A percentile compares a stretch with the other conserved stretches of the same genome.
These are phyloP conservation scores for Hypomyces rosellus DNA, from an alignment of 2,329 filamentous ascomycete genomes.

Conservation along the genomic window DNA sequence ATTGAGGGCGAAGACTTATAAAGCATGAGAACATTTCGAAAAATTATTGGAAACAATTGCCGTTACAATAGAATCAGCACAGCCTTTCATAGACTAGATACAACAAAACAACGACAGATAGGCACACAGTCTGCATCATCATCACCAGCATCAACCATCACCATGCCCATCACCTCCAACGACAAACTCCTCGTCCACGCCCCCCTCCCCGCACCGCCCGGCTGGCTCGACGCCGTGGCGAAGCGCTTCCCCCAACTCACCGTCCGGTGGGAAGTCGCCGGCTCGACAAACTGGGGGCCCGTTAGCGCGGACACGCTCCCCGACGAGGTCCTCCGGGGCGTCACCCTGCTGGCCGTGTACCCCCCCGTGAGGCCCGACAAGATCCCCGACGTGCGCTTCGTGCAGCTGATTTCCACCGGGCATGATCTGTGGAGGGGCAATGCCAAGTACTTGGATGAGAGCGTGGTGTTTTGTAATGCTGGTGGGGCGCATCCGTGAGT, in stretches of 20 bases:
- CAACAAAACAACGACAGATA: too few species aligned
- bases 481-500: slow-evolving; percentile 39
- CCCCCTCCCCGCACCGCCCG: slow-evolving; percentile 22
- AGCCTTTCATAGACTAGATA: too few species aligned
- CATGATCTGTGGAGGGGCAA: slow-evolving; percentile 35
- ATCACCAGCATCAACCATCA: too few species aligned
- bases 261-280: slow-evolving; percentile 28
- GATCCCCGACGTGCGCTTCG: slow-evolving; percentile 33
- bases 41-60: too few species aligned
- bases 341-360: slow-evolving; percentile 33
- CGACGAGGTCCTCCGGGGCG: slow-evolving; percentile 30
- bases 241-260: slow-evolving; percentile 31
- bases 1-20: too few species aligned
- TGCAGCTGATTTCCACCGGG: slow-evolving; percentile 40
- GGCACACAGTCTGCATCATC: too few species aligned
- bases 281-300: slow-evolving; percentile 14
- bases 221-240: slow-evolving; percentile 30
- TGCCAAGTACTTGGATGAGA: slow-evolving; percentile 26
- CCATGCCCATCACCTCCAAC: slow-evolving; percentile 21
- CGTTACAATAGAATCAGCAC: too few species aligned
- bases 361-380: slow-evolving; percentile 24
- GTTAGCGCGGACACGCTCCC: slow-evolving; percentile 21
- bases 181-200: slow-evolving; percentile 37
- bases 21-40: too few species aligned
- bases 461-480: slow-evolving; percentile 33